These are phyloP conservation scores for Bothriochloa decipiens DNA, from an alignment of 176 grass and related monocot species.

Conservation along the genomic window DNA sequence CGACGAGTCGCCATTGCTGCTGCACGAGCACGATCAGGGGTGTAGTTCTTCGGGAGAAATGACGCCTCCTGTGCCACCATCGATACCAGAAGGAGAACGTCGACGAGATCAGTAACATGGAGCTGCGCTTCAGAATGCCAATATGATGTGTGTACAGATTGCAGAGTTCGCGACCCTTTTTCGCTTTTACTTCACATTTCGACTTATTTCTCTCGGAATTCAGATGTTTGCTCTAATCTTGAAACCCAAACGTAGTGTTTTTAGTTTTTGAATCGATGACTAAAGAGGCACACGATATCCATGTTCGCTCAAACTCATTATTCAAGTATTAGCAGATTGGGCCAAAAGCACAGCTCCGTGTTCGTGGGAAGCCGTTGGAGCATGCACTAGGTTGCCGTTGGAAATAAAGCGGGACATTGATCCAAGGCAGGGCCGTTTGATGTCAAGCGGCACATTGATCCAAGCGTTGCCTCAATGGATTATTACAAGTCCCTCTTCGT, in stretches of 20 bases:
- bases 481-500: too few species aligned
- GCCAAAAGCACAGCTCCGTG: too few species aligned
- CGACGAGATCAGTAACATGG: not conserved
- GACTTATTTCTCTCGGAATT: not conserved
- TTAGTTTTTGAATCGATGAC: not conserved
- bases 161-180: not conserved
- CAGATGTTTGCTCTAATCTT: not conserved
- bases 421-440: too few species aligned
- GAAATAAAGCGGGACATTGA: too few species aligned
- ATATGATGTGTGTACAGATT: not conserved
- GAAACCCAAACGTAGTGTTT: not conserved
- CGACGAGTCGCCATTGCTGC: slow-evolving; percentile 27
- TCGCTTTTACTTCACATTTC: not conserved
- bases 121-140: too few species aligned
- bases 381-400: too few species aligned
- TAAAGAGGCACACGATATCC: not conserved
- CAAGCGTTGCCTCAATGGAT: too few species aligned
- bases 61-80: slow-evolving; percentile 38
- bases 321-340: too few species aligned
- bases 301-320: not conserved
- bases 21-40: not conserved
- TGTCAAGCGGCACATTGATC: too few species aligned
- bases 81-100: slow-evolving; percentile 26
- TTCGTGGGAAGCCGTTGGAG: too few species aligned
- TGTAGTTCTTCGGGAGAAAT: slow-evolving; percentile 17